phyloP scores from a whole-genome alignment of 164 flowering plant species.

The Tetrastigma voinierianum region DNA sequence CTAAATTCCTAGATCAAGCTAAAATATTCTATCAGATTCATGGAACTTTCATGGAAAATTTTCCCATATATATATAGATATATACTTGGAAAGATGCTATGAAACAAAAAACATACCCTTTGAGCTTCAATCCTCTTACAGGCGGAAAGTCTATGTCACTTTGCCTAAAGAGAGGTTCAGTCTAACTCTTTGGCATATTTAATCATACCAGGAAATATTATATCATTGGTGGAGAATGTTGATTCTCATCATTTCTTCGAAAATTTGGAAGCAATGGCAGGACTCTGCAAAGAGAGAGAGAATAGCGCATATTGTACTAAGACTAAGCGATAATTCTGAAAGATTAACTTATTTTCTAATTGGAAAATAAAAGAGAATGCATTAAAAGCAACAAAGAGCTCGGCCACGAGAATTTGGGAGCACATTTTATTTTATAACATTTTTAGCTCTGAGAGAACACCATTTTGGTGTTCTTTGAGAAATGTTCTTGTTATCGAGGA shows the following conservation, averaged over 20 bases:
- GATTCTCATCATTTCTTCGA: conserved; percentile 46
- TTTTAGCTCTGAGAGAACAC: too few relatives aligned
- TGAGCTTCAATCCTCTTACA: conserved; percentile 56
- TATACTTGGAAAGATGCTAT: not conserved
- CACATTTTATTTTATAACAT: too few relatives aligned
- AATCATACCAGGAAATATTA: conserved; percentile 81
- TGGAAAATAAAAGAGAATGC: too few relatives aligned
- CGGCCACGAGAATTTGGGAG: too few relatives aligned
- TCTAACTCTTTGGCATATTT: conserved; percentile 51
- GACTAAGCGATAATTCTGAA: not conserved
- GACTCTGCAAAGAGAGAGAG: conserved; percentile 44
- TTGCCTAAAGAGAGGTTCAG: conserved; percentile 47
- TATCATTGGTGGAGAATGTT: conserved; percentile 66
- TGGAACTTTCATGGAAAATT: not conserved
- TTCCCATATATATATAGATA: not conserved
- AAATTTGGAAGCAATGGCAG: conserved; percentile 55
- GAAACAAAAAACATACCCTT: conserved; percentile 35
- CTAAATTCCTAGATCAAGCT: too few relatives aligned
- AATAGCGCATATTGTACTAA: too few relatives aligned
- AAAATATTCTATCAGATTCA: too few relatives aligned
- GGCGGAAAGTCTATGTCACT: conserved; percentile 34
- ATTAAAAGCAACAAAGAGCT: too few relatives aligned
- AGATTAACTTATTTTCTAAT: too few relatives aligned
- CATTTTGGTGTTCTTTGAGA: too few relatives aligned
- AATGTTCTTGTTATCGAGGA: too few relatives aligned